A percentile compares a stretch with the other conserved stretches of the same genome.
Conservation (phyloP, 2,329 filamentous ascomycete species). For the Ceratocystis diversiconidia region DNA sequence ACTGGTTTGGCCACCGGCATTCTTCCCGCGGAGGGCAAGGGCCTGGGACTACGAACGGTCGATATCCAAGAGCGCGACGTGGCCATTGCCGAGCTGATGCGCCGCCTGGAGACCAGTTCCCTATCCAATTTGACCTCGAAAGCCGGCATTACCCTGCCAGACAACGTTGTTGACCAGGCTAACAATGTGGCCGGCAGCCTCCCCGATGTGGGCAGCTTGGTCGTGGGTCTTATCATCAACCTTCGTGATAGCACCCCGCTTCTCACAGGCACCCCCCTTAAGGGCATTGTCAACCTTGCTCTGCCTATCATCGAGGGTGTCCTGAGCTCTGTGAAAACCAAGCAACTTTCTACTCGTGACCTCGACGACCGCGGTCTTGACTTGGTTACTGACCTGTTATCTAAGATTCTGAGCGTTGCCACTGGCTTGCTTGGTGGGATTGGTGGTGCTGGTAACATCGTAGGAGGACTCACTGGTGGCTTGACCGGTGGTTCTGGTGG, state of each 20-base stretch:
- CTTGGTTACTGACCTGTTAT: conserved; percentile 9
- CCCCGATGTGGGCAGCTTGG: conserved; percentile 7
- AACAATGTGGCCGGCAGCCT: background rate
- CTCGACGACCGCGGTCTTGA: background rate
- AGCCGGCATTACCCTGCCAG: conserved; percentile 6
- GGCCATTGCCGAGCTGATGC: background rate
- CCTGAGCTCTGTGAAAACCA: background rate
- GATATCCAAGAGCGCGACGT: background rate
- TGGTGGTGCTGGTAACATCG: background rate
- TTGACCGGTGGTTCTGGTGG: background rate
- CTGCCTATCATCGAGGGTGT: conserved; percentile 14
- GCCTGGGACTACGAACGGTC: too few relatives aligned
- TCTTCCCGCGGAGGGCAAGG: too few relatives aligned
- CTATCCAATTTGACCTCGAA: background rate
- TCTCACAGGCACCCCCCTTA: conserved; percentile 3
- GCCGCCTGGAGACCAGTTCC: background rate
- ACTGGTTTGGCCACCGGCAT: too few relatives aligned
- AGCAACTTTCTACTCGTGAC: background rate
- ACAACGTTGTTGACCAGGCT: conserved; percentile 5
- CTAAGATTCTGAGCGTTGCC: background rate
- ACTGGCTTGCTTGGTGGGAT: background rate
- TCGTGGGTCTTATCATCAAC: conserved; percentile 11
- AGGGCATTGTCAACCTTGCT: conserved; percentile 8
- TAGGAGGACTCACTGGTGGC: background rate
- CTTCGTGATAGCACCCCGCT: conserved; percentile 1